A percentile compares a stretch with the other conserved stretches of the same genome.
These are phyloP conservation scores for Dendrobium catenatum DNA, from an alignment of 106 monocot species.

Conservation along the genomic window DNA sequence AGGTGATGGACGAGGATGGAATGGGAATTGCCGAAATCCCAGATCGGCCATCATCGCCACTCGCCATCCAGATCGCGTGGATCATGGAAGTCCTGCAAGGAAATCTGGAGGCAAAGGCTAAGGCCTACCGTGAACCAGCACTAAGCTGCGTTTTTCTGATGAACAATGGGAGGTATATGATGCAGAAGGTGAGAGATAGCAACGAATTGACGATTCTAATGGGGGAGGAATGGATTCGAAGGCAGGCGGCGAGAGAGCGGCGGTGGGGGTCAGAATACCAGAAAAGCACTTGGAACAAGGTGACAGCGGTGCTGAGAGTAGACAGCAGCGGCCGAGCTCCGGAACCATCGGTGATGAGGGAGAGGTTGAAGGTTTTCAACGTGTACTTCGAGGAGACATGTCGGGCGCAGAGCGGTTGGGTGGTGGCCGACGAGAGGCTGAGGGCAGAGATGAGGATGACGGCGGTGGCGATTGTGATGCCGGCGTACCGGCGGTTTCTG, in stretches of 20 bases:
- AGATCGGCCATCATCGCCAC: conserved; percentile 43
- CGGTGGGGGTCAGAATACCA: conserved; percentile 59
- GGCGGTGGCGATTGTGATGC: conserved; percentile 8
- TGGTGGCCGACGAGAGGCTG: conserved; percentile 29
- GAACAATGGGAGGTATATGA: conserved; percentile 86
- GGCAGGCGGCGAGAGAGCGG: conserved; percentile 38
- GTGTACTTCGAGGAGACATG: conserved; percentile 26
- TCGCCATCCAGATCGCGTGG: conserved; percentile 68
- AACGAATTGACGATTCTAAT: conserved; percentile 54
- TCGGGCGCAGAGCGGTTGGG: conserved; percentile 29
- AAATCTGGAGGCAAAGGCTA: conserved; percentile 67
- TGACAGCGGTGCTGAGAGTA: conserved; percentile 28
- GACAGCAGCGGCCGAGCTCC: conserved; percentile 8
- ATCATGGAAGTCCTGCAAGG: conserved; percentile 62
- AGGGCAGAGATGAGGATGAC: conserved; percentile 31
- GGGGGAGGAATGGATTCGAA: conserved; percentile 72
- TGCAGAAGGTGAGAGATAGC: conserved; percentile 58
- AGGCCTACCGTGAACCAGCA: conserved; percentile 39
- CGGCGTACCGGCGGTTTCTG: conserved; percentile 21
- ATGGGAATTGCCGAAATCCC: conserved; percentile 14
- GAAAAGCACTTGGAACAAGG: conserved; percentile 61
- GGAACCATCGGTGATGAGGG: conserved; percentile 2
- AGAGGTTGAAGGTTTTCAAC: conserved; percentile 16
- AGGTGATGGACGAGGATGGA: conserved; percentile 64
- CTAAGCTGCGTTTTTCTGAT: conserved; percentile 59